These are phyloP conservation scores for Fusarium domesticum DNA, from an alignment of 2,329 filamentous ascomycete species.

Conservation along the genomic window DNA sequence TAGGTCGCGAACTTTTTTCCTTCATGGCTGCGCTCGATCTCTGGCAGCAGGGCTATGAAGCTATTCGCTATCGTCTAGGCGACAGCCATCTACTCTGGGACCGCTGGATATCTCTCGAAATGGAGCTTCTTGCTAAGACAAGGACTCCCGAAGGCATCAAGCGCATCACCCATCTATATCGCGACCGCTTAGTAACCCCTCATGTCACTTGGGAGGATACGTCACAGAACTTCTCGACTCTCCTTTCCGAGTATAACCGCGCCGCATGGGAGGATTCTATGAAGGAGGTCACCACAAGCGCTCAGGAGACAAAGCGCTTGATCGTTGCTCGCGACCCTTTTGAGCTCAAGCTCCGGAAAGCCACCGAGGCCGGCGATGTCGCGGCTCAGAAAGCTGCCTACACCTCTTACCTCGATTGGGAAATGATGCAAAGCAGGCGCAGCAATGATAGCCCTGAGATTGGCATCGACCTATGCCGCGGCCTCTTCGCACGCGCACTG, in stretches of 20 bases:
- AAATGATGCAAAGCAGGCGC: constrained; percentile 59
- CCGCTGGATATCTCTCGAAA: constrained; percentile 69
- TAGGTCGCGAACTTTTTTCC: constrained; percentile 70
- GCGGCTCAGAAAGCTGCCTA: constrained; percentile 52
- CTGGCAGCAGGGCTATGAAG: constrained; percentile 69
- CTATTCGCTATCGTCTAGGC: constrained; percentile 69
- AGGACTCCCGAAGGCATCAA: constrained; percentile 56
- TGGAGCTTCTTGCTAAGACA: constrained; percentile 61
- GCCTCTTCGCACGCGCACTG: constrained; percentile 77
- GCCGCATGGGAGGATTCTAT: constrained; percentile 72
- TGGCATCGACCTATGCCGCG: constrained; percentile 52
- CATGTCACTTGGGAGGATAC: constrained; percentile 75
- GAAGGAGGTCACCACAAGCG: constrained; percentile 62
- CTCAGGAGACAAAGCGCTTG: constrained; percentile 63
- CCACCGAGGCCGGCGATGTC: constrained; percentile 53
- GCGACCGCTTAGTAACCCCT: constrained; percentile 67
- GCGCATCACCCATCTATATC: constrained; percentile 66
- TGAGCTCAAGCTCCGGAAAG: constrained; percentile 63
- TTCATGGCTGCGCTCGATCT: constrained; percentile 64
- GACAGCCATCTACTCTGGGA: constrained; percentile 80
- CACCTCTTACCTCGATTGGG: constrained; percentile 80
- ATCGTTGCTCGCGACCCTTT: constrained; percentile 59
- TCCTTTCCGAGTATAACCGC: constrained; percentile 69
- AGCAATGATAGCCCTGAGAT: constrained; percentile 46
- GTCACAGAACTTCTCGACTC: constrained; percentile 69